phyloP scores from a whole-genome alignment of 2,329 filamentous ascomycete species.

The Aspergillus clavatus region DNA sequence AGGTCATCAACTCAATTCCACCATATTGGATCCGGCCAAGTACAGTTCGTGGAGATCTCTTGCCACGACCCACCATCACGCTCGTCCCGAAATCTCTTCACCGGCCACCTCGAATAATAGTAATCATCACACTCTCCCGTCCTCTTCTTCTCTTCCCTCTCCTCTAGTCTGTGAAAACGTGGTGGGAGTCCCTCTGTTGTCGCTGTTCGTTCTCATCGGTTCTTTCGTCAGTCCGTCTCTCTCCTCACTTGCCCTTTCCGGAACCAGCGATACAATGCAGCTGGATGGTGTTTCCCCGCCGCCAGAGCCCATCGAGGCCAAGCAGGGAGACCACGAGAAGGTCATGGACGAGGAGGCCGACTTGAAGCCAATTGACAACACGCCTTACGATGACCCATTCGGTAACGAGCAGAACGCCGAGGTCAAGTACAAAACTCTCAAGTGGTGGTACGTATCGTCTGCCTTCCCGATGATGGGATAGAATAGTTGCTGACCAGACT shows the following conservation, averaged over 20 bases:
- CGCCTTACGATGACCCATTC: conserved; percentile 24
- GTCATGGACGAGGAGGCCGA: conserved; percentile 7
- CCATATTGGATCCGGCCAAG: not conserved
- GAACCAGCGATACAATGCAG: conserved; percentile 2
- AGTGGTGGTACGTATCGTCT: conserved; percentile 29
- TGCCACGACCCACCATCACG: not conserved
- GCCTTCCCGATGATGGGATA: not conserved
- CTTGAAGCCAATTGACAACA: conserved; percentile 9
- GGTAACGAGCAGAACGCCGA: conserved; percentile 31
- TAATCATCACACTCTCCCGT: not conserved
- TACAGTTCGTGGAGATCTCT: not conserved
- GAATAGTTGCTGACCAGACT: conserved; percentile 33
- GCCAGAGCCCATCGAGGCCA: conserved; percentile 10
- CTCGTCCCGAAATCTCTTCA: not conserved
- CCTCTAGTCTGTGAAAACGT: not conserved
- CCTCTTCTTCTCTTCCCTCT: not conserved
- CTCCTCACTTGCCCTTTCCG: not conserved
- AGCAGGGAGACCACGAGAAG: conserved; percentile 7
- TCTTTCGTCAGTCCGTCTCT: too few species aligned
- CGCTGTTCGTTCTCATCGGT: too few species aligned
- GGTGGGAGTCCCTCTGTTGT: too few species aligned
- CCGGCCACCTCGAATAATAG: not conserved
- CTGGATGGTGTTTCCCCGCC: conserved; percentile 8
- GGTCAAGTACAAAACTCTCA: conserved; percentile 47
- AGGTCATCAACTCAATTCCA: not conserved